Evolutionary conservation across 306 rosid genomes (phyloP).

Genomic region (Cucumis hystrix): DNA sequence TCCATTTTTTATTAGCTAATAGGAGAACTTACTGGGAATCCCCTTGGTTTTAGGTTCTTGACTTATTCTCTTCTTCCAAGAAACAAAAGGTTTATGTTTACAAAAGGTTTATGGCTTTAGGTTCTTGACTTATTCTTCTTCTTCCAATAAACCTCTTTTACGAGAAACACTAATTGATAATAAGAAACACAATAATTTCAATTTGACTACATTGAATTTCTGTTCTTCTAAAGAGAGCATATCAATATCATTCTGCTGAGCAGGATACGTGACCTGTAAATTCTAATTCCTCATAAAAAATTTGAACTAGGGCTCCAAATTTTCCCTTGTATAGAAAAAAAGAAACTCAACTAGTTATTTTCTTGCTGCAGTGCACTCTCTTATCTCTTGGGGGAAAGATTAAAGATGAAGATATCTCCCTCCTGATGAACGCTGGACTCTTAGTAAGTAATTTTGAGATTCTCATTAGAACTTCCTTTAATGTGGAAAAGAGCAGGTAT

Average conservation of each 20-base stretch:
- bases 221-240: background rate
- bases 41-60: background rate
- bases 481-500: background rate
- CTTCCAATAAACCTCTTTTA: too few species aligned
- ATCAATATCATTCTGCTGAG: background rate
- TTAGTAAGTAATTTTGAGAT: slow-evolving; percentile 45
- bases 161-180: too few species aligned
- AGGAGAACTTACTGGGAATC: background rate
- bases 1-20: background rate
- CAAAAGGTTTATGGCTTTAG: too few species aligned
- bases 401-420: slow-evolving; percentile 71
- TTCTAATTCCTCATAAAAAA: too few species aligned
- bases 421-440: slow-evolving; percentile 68
- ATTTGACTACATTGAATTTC: background rate
- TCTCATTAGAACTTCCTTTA: background rate
- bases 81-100: background rate
- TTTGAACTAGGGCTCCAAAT: background rate
- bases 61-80: background rate
- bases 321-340: background rate
- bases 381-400: slow-evolving; percentile 85
- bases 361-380: slow-evolving; percentile 49
- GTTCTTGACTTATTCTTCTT: too few species aligned
- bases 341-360: background rate
- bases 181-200: background rate
- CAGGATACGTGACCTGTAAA: background rate